Percentiles rank a stretch among this genome's conserved stretches.
These are phyloP conservation scores for Apophysomyces elegans DNA, from an alignment of 371 early-diverging fungal genomes.

Conservation along the genomic window DNA sequence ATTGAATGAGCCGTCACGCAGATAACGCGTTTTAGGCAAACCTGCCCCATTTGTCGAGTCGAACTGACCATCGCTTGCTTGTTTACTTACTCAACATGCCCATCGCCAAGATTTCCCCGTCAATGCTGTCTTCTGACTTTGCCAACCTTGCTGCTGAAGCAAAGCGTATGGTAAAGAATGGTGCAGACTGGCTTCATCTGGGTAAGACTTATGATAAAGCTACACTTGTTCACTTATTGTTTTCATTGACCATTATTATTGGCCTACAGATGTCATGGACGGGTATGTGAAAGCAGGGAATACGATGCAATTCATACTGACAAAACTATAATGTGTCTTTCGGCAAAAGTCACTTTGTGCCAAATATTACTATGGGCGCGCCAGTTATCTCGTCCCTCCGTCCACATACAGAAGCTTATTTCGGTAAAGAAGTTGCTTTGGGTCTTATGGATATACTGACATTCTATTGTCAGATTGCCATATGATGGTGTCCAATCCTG, in stretches of 20 bases:
- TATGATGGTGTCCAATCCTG: constrained; percentile 96
- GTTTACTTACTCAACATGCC: constrained; percentile 52
- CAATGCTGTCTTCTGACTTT: constrained; percentile 94
- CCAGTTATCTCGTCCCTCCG: constrained; percentile 90
- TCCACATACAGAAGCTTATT: constrained; percentile 88
- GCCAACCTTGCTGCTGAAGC: constrained; percentile 88
- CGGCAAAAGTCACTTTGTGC: constrained; percentile 90
- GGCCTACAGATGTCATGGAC: constrained; percentile 75
- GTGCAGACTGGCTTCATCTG: constrained; percentile 97
- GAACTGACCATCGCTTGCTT: neutral
- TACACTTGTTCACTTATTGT: neutral
- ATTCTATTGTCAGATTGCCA: constrained; percentile 83
- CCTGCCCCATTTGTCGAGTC: neutral
- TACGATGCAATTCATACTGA: neutral
- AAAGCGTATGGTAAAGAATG: constrained; percentile 83
- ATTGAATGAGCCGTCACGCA: no score
- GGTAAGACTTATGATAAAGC: constrained; percentile 51
- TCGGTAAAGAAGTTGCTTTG: constrained; percentile 57
- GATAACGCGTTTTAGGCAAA: neutral
- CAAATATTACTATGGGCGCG: constrained; percentile 96
- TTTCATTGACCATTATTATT: neutral
- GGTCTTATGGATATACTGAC: neutral
- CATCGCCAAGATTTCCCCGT: constrained; percentile 85
- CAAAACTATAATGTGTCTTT: constrained; percentile 5
- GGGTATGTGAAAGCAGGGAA: constrained; percentile 56